Base-by-base conservation (phyloP, 2,329 filamentous ascomycete species). In the Aureobasidium sp. region DNA sequence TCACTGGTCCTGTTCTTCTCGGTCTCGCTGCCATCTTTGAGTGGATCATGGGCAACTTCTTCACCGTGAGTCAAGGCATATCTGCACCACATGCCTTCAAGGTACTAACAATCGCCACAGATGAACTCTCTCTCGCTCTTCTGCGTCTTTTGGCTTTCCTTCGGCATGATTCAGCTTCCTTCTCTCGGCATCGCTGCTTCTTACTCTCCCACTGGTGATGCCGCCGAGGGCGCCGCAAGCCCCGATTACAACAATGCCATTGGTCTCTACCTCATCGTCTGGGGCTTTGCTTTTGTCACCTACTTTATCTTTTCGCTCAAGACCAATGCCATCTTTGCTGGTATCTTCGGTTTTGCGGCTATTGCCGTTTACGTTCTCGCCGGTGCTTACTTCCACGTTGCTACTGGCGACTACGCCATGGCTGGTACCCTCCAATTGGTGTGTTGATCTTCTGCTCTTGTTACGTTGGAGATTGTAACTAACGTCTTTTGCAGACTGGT, bases 71-170 rank as follows among this genome's bases (percentile, higher is more conserved):
- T 21, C 19, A 19, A 15, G 37, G 2, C 2, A 4, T 17, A 27
- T 13, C 6, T 6, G 25, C 13, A 11, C 17, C 1, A 38, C 15
- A 13, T n/a, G 13, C n/a, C n/a, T 25, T 13, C 10, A 10, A 15
- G 5, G 11, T 46, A 27, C 42, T 57, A 3, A 57, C 15, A 7
- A 43, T n/a, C 4, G 1, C 11, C 15, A 7, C 13, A 57, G 54
- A 81, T 81, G 78, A 78, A 80, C 73, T 76, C 79, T 0, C 78
- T 78, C 69, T 78, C 75, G 4, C 71, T 81, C 38, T 81, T 81
- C 64, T 71, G 74, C 42, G 77, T 80, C 64, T 81, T 81, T 67
- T 81, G 78, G 77, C 71, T 81, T 4, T 78, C 75, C 2, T 81
- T 82, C 65, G 79, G 77, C 17, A 65, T 81, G 49, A 69, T 81